Evolutionary conservation across 2,329 filamentous ascomycete genomes (phyloP), one percentile per base, ranked within the genome.

Genomic region (Sporothrix protearum): DNA sequence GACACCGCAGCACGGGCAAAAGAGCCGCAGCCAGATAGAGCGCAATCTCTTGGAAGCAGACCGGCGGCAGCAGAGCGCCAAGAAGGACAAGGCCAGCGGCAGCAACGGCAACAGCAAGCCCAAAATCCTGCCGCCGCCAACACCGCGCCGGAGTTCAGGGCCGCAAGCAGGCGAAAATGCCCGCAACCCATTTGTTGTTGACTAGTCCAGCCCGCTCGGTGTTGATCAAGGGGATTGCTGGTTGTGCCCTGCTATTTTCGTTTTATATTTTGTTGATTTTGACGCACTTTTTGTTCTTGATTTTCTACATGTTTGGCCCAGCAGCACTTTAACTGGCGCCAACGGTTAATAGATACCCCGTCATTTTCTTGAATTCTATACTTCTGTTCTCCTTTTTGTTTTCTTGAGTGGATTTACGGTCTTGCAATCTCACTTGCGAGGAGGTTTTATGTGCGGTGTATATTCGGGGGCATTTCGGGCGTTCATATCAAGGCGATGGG

Each of bases 171-270:
- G 72, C 42, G 67, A 67, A 69, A 68, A 55, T 14, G 49, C 49
- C 0, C 47, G 53, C 22, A 63, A 74, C 28, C 74, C 71, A 1
- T 57, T 73, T 28, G 67, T 75, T 12, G 68, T 75, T 10, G 73
- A 74, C 45, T 72, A 39, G 61, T 12, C 14, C 14, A n/a, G 25
- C 1, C 14, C 28, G 14, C 25, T 73, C 30, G 69, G 72, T 4
- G 68, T 75, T 66, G 19, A 39, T 19, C 45, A 28, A 5, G 19
- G 28, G 36, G 8, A 1, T 28, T 25, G 47, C 19, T 39, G 6
- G 6, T 30, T 19, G 45, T 66, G 9, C 3, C 1, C 42, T 67
- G 19, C 12, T n/a, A 28, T 30, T 16, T 57, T 67, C 33, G 2
- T 59, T 36, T 22, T 61, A 53, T 3, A 10, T 67, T 53, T 19